Evolutionary conservation across 192 early-diverging fungal species (phyloP).

Genomic region (Rhizophagus clarus): DNA sequence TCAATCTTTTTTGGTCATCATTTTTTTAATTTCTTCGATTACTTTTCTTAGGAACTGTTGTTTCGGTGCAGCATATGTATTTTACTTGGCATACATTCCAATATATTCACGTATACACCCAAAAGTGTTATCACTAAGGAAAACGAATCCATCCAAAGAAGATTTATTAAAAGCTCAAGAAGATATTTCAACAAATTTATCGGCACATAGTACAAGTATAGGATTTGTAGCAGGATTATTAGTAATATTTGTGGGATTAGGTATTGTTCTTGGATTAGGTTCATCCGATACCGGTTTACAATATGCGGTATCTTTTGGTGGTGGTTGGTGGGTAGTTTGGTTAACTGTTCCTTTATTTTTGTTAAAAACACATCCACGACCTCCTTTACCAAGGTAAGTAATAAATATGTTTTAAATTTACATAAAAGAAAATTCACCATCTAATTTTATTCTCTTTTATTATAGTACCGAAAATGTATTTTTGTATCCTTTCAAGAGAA

Average conservation of each 20-base stretch:
- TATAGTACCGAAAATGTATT: background rate
- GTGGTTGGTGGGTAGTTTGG: constrained; percentile 52
- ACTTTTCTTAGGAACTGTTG: constrained; percentile 43
- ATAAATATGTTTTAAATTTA: background rate
- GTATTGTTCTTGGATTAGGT: constrained; percentile 29
- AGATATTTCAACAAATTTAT: constrained; percentile 40
- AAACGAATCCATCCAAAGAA: background rate
- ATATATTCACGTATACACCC: constrained; percentile 42
- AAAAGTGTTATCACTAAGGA: constrained; percentile 33
- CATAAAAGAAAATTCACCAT: background rate
- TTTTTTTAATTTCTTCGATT: constrained; percentile 4
- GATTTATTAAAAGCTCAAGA: constrained; percentile 28
- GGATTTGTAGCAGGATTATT: constrained; percentile 24
- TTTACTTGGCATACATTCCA: constrained; percentile 48
- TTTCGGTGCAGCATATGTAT: constrained; percentile 50
- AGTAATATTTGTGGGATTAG: constrained; percentile 33
- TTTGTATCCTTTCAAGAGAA: constrained; percentile 8
- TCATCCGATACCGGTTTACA: constrained; percentile 35
- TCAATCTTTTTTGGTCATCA: too few species aligned
- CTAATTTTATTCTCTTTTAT: background rate
- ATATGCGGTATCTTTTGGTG: constrained; percentile 41
- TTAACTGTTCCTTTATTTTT: background rate
- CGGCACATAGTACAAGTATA: constrained; percentile 27
- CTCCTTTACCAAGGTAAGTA: background rate
- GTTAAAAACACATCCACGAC: background rate